A percentile compares a stretch with the other conserved stretches of the same genome.
Conservation (phyloP, 179 eudicot species). For the Corrigiola litoralis region DNA sequence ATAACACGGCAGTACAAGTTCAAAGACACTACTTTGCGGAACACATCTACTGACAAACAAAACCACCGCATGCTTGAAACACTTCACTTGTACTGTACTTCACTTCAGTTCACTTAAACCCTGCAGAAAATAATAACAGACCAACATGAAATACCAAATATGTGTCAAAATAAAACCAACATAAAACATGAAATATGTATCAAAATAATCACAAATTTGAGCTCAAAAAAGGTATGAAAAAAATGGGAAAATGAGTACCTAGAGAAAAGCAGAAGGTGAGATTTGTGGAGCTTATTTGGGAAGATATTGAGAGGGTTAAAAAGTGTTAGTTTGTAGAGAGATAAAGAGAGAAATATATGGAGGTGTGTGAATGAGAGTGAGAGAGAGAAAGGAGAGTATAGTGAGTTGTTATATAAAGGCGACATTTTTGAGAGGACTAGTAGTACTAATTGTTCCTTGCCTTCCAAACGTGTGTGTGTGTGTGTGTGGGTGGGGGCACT, state of each 20-base stretch:
- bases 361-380: conserved; percentile 2
- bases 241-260: neutral
- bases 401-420: conserved; percentile 1
- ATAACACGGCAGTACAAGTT: conserved; percentile 85
- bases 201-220: neutral
- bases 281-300: neutral
- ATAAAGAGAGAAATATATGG: conserved; percentile 4
- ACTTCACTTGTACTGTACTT: too few relatives aligned
- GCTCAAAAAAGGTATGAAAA: neutral
- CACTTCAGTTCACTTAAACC: too few relatives aligned
- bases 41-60: conserved; percentile 70
- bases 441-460: too few relatives aligned
- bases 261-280: neutral
- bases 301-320: neutral
- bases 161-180: too few relatives aligned
- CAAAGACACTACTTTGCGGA: conserved; percentile 56
- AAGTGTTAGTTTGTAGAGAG: neutral
- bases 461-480: conserved; percentile 31
- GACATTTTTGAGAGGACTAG: conserved; percentile 24
- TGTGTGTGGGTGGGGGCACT: too few relatives aligned
- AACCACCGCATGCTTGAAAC: conserved; percentile 57
- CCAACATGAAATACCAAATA: too few relatives aligned
- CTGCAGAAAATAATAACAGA: too few relatives aligned
- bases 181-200: neutral
- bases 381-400: neutral